Percentiles rank a stretch among this genome's conserved stretches.
Conservation (phyloP, 768 basidiomycete species). For the Agaricus subrufescens region DNA sequence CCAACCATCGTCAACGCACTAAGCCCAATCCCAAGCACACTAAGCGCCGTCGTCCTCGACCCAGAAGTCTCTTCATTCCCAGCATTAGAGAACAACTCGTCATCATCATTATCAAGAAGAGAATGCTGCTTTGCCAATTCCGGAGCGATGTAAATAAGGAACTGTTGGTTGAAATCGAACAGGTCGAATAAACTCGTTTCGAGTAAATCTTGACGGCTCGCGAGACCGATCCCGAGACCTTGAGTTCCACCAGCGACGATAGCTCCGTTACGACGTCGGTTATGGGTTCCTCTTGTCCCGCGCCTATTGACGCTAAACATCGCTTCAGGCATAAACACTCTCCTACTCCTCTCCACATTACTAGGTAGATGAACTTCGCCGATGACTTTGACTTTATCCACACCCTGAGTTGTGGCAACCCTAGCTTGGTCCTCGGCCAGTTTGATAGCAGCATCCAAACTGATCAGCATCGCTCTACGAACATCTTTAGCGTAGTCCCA, state of each 20-base stretch:
- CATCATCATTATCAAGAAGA: conserved; percentile 16
- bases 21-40: conserved; percentile 70
- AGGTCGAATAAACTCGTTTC: conserved; percentile 82
- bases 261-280: conserved; percentile 35
- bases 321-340: conserved; percentile 94
- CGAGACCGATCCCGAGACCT: conserved; percentile 81
- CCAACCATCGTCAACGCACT: conserved; percentile 90
- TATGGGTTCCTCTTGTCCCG: conserved; percentile 36
- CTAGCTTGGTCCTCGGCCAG: conserved; percentile 84
- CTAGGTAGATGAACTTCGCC: conserved; percentile 76
- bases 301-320: conserved; percentile 76
- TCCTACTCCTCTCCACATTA: conserved; percentile 73
- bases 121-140: conserved; percentile 25
- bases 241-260: conserved; percentile 74
- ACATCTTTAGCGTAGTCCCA: conserved; percentile 88
- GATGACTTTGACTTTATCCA: conserved; percentile 60
- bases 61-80: background rate
- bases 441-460: conserved; percentile 75
- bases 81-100: conserved; percentile 15
- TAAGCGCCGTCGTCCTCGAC: conserved; percentile 56
- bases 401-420: conserved; percentile 54
- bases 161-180: conserved; percentile 80
- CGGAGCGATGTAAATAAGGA: conserved; percentile 64
- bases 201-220: conserved; percentile 69
- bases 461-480: conserved; percentile 67